A percentile compares a stretch with the other conserved stretches of the same genome.
phyloP scores from a whole-genome alignment of 495 filamentous ascomycete genomes.

The Aspergillus olivimuriae region DNA sequence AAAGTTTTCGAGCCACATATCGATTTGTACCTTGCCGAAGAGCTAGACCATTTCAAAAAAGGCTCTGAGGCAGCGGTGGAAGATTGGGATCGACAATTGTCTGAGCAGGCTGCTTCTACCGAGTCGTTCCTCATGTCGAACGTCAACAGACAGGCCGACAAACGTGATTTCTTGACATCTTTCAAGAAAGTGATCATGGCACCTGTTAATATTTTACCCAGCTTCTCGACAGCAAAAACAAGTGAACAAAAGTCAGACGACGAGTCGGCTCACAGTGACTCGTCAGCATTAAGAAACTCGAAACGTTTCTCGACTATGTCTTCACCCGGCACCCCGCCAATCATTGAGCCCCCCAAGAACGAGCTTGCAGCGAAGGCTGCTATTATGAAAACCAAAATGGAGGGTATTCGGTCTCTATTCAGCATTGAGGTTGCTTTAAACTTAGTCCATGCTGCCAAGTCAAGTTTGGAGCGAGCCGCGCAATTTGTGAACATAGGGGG shows the following conservation, averaged over 20 bases:
- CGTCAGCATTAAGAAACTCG: conserved; percentile 38
- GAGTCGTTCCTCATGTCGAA: conserved; percentile 95
- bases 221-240: conserved; percentile 48
- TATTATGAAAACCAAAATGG: conserved; percentile 88
- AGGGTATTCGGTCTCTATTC: conserved; percentile 90
- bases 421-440: conserved; percentile 91
- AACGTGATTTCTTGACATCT: conserved; percentile 89
- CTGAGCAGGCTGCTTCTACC: conserved; percentile 81
- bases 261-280: conserved; percentile 26
- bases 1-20: conserved; percentile 85
- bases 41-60: conserved; percentile 76
- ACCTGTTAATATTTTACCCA: conserved; percentile 84
- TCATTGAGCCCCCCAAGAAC: conserved; percentile 69
- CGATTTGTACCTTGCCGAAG: conserved; percentile 88
- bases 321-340: conserved; percentile 38
- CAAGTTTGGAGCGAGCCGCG: conserved; percentile 77
- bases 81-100: conserved; percentile 85
- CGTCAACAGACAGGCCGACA: conserved; percentile 89
- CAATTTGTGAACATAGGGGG: conserved; percentile 74
- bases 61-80: conserved; percentile 69
- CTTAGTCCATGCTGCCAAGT: conserved; percentile 85
- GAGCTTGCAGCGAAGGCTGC: conserved; percentile 94
- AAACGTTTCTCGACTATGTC: conserved; percentile 48
- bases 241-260: conserved; percentile 30
- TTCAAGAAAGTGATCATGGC: conserved; percentile 99